Evolutionary conservation across 2,329 filamentous ascomycete species (phyloP).

Genomic region (Fusarium palustre): DNA sequence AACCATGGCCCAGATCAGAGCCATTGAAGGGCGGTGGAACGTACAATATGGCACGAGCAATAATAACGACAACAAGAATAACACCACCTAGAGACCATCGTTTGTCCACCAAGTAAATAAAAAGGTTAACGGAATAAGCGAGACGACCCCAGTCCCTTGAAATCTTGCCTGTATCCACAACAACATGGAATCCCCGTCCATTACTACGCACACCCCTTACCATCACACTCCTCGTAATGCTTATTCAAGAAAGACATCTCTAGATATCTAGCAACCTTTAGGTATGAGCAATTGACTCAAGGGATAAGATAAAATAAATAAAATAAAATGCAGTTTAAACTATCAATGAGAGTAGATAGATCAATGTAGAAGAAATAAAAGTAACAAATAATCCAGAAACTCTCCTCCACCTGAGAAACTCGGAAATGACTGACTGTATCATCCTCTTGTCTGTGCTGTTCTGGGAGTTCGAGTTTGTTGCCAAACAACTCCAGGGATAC

Average conservation of each 20-base stretch:
- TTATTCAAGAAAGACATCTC: conserved; percentile 22
- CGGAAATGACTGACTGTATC: conserved; percentile 42
- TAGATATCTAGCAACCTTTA: neutral
- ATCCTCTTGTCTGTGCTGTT: conserved; percentile 41
- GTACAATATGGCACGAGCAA: neutral
- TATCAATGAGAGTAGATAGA: conserved; percentile 29
- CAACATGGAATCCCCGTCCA: conserved; percentile 29
- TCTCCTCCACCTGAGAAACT: conserved; percentile 6
- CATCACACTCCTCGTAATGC: conserved; percentile 25
- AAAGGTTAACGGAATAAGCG: conserved; percentile 6
- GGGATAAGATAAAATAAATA: conserved; percentile 16
- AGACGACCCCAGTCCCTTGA: conserved; percentile 19
- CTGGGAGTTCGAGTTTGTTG: conserved; percentile 32
- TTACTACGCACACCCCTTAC: conserved; percentile 18
- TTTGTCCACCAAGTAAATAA: conserved; percentile 15
- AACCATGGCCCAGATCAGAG: neutral
- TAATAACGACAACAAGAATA: neutral
- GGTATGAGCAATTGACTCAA: conserved; percentile 6
- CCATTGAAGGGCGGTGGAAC: neutral
- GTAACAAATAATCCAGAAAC: conserved; percentile 7
- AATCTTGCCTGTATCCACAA: conserved; percentile 21
- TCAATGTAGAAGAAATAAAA: conserved; percentile 21
- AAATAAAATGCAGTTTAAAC: conserved; percentile 26
- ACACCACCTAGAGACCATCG: neutral
- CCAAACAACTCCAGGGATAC: conserved; percentile 35